phyloP scores from a whole-genome alignment of 176 grass and related monocot genomes.

The Alopecurus myosuroides region DNA sequence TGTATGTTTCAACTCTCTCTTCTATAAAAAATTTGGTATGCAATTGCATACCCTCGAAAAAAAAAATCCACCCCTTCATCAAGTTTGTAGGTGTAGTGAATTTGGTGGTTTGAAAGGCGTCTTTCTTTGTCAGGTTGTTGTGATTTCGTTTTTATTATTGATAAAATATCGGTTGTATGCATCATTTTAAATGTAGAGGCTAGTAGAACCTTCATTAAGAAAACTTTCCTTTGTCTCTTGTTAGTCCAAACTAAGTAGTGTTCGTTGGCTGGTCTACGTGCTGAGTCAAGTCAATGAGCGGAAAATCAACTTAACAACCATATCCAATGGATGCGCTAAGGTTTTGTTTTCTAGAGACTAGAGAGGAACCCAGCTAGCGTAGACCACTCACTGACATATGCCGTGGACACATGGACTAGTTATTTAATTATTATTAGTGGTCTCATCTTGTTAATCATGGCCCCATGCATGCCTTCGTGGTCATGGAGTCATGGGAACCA shows the following conservation, averaged over 20 bases:
- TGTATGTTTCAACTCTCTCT: no score
- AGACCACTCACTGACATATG: not conserved
- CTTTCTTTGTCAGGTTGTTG: no score
- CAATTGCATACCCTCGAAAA: no score
- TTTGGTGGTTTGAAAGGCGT: no score
- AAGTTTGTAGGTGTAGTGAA: no score
- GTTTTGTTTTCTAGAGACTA: not conserved
- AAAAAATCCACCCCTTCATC: no score
- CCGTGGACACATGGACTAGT: not conserved
- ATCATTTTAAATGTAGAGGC: no score
- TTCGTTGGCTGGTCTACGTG: not conserved
- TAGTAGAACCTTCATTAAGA: no score
- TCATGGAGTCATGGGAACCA: not conserved
- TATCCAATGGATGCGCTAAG: not conserved
- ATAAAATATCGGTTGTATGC: no score
- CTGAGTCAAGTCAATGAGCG: not conserved
- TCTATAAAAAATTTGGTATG: no score
- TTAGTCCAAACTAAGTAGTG: not conserved
- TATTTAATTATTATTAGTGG: no score
- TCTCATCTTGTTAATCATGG: not conserved
- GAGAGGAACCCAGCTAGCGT: not conserved
- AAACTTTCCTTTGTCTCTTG: not conserved
- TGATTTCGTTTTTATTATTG: no score
- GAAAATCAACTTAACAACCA: not conserved
- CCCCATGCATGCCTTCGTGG: not conserved